These are phyloP conservation scores for Kuraishia molischiana DNA, from an alignment of 805 yeast genomes.

Conservation along the genomic window DNA sequence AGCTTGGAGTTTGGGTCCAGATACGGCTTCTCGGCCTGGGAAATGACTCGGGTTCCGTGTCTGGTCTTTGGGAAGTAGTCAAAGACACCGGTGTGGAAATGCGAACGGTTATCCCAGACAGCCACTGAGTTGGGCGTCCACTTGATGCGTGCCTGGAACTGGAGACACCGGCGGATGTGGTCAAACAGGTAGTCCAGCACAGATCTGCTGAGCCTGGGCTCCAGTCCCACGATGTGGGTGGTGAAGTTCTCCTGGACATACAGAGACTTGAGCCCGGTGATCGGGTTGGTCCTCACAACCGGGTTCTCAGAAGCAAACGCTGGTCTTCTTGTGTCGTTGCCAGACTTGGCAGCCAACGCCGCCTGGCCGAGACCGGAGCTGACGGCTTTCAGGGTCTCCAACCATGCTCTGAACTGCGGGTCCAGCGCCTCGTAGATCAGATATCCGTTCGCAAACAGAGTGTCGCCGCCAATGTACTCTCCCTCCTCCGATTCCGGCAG, in stretches of 20 bases:
- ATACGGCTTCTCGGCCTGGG: conserved; percentile 19
- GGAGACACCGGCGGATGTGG: conserved; percentile 34
- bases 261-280: conserved; percentile 47
- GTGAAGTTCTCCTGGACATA: conserved; percentile 41
- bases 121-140: conserved; percentile 41
- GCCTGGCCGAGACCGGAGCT: conserved; percentile 19
- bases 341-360: conserved; percentile 31
- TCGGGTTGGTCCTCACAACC: conserved; percentile 50
- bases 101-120: conserved; percentile 50
- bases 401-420: conserved; percentile 33
- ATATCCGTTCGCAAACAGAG: conserved; percentile 42
- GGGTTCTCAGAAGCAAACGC: conserved; percentile 48
- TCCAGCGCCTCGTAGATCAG: conserved; percentile 45
- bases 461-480: conserved; percentile 38
- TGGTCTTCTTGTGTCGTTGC: conserved; percentile 31
- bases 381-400: conserved; percentile 31
- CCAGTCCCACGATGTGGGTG: conserved; percentile 37
- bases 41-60: conserved; percentile 12
- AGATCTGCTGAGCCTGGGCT: conserved; percentile 32
- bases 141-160: conserved; percentile 39
- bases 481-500: conserved; percentile 21
- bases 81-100: conserved; percentile 27
- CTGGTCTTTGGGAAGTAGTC: conserved; percentile 11
- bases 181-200: conserved; percentile 33
- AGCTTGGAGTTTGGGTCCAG: conserved; percentile 25